A percentile compares a stretch with the other conserved stretches of the same genome.
phyloP scores from a whole-genome alignment of 2,329 filamentous ascomycete species.

The Lachnellula willkommii region DNA sequence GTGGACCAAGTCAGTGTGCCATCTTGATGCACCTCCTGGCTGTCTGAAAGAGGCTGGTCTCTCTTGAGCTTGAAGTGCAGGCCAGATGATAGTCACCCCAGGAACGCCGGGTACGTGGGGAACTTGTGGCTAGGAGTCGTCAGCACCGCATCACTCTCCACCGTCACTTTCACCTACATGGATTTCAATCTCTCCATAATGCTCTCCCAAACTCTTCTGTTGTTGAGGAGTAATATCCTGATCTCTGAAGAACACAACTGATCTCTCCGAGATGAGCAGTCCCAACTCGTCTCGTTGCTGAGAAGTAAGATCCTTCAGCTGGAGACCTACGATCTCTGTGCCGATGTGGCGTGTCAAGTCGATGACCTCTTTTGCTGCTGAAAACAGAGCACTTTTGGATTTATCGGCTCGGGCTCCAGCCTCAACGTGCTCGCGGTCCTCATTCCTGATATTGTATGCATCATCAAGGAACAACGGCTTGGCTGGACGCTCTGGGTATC shows the following conservation, averaged over 20 bases:
- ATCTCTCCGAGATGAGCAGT: conserved; percentile 33
- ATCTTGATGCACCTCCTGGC: conserved; percentile 61
- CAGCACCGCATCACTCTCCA: background rate
- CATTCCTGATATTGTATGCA: conserved; percentile 58
- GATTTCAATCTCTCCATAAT: conserved; percentile 61
- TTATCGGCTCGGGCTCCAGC: conserved; percentile 60
- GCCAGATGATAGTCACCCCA: conserved; percentile 66
- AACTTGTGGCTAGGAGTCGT: conserved; percentile 55
- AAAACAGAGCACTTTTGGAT: conserved; percentile 55
- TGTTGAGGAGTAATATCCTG: conserved; percentile 53
- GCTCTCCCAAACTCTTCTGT: conserved; percentile 57
- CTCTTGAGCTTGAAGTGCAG: conserved; percentile 60
- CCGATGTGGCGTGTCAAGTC: conserved; percentile 30
- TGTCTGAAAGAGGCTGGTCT: conserved; percentile 55
- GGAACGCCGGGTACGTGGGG: conserved; percentile 63
- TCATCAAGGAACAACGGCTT: conserved; percentile 65
- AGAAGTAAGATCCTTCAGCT: conserved; percentile 32
- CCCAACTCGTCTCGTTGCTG: conserved; percentile 35
- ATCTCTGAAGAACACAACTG: conserved; percentile 31
- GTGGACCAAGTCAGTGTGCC: conserved; percentile 68
- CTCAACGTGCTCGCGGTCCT: conserved; percentile 52
- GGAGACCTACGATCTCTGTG: conserved; percentile 34
- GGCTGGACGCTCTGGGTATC: conserved; percentile 66
- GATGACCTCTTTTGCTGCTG: conserved; percentile 49
- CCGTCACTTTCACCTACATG: conserved; percentile 46